These are phyloP conservation scores for Calonectria naviculata DNA, from an alignment of 2,329 filamentous ascomycete species.

Conservation along the genomic window DNA sequence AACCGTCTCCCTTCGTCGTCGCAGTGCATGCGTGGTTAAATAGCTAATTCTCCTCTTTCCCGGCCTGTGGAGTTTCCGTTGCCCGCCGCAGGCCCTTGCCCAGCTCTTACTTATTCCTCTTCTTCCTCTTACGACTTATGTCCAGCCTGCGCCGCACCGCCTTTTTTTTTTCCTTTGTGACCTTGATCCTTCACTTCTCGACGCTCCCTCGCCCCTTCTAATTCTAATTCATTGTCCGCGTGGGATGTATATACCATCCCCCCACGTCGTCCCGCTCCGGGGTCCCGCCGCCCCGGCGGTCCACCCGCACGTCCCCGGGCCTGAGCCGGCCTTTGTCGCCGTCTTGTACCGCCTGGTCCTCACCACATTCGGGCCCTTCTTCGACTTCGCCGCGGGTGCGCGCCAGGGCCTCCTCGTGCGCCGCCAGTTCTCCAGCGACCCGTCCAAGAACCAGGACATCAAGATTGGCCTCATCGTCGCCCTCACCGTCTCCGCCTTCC, in stretches of 20 bases:
- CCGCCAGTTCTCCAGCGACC: slow-evolving; percentile 41
- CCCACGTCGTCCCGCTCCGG: slow-evolving; percentile 24
- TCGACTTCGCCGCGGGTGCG: neutral
- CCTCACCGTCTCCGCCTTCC: slow-evolving; percentile 52
- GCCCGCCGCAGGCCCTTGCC: slow-evolving; percentile 13
- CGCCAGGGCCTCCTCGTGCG: slow-evolving; percentile 15
- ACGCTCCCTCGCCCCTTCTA: neutral
- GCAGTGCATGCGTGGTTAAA: slow-evolving; percentile 28
- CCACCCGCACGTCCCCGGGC: slow-evolving; percentile 25
- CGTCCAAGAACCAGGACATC: slow-evolving; percentile 48
- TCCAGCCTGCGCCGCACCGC: slow-evolving; percentile 10
- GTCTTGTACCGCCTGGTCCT: slow-evolving; percentile 14
- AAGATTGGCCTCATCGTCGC: slow-evolving; percentile 57
- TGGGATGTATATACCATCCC: slow-evolving; percentile 47
- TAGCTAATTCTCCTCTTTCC: slow-evolving; percentile 28
- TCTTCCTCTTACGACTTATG: slow-evolving; percentile 9
- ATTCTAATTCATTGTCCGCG: slow-evolving; percentile 3
- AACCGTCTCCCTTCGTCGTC: neutral
- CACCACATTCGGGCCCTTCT: slow-evolving; percentile 10
- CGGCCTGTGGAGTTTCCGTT: slow-evolving; percentile 17
- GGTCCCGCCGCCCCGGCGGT: slow-evolving; percentile 14
- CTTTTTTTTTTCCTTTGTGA: slow-evolving; percentile 8
- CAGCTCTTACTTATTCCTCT: slow-evolving; percentile 11
- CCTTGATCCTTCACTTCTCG: neutral
- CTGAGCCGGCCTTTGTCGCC: neutral